phyloP scores from a whole-genome alignment of 225 moss, liverwort and hornwort species.

The Bryum argenteum region DNA sequence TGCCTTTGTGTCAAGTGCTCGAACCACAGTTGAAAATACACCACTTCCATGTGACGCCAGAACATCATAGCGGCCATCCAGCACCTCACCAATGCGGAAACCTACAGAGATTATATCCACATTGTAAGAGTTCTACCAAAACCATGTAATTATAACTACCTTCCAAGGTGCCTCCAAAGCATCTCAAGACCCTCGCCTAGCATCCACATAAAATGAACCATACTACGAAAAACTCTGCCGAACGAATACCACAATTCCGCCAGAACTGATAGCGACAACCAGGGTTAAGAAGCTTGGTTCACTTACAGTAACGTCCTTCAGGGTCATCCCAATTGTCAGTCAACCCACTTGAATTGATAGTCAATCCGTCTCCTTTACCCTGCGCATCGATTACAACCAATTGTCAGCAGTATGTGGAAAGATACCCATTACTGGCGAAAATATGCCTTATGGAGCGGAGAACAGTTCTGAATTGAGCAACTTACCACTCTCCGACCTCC shows the following conservation, averaged over 20 bases:
- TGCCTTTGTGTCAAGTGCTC: constrained; percentile 91
- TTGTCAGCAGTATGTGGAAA: constrained; percentile 3
- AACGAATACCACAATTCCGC: constrained; percentile 6
- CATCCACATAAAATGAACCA: background rate
- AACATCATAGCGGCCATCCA: constrained; percentile 97
- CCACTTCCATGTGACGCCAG: constrained; percentile 96
- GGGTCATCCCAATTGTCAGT: constrained; percentile 99
- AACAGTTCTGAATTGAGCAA: constrained; percentile 11
- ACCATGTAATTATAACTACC: background rate
- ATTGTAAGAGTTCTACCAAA: constrained; percentile 17
- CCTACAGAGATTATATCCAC: constrained; percentile 46
- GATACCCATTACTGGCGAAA: background rate
- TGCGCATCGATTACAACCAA: constrained; percentile 39
- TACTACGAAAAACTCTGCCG: constrained; percentile 9
- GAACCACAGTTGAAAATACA: constrained; percentile 98
- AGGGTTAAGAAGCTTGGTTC: constrained; percentile 5
- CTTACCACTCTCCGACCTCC: constrained; percentile 89
- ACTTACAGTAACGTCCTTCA: constrained; percentile 99
- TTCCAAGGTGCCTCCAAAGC: background rate
- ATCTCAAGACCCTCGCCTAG: background rate
- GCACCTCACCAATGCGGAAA: constrained; percentile 93
- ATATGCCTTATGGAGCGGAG: background rate
- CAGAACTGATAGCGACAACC: background rate
- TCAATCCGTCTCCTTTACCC: constrained; percentile 92
- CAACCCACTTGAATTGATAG: constrained; percentile 91